Percentiles rank a stretch among this genome's conserved stretches.
These are phyloP conservation scores for Apiospora malaysiana DNA, from an alignment of 2,329 filamentous ascomycete genomes.

Conservation along the genomic window DNA sequence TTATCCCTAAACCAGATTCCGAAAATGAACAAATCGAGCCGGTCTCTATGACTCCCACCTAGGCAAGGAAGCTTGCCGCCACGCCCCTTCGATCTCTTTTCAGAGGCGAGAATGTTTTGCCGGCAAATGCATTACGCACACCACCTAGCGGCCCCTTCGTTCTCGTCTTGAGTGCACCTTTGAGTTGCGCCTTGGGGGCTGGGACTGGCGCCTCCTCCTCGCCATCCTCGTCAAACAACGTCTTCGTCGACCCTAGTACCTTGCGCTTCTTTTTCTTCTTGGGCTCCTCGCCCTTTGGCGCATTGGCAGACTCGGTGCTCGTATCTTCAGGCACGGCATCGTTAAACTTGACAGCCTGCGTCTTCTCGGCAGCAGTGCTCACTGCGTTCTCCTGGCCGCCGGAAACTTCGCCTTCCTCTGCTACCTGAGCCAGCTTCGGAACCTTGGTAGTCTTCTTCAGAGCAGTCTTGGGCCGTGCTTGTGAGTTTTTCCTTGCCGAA, in stretches of 20 bases:
- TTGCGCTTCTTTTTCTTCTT: slow-evolving; percentile 75
- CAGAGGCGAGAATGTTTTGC: slow-evolving; percentile 69
- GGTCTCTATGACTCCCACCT: slow-evolving; percentile 27
- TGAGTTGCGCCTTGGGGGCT: slow-evolving; percentile 36
- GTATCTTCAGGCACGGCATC: slow-evolving; percentile 35
- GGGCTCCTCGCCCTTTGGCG: slow-evolving; percentile 44
- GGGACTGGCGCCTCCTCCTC: slow-evolving; percentile 51
- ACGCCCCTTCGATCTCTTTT: slow-evolving; percentile 72
- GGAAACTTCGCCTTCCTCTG: slow-evolving; percentile 42
- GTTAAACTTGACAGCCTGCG: slow-evolving; percentile 41
- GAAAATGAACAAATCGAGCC: slow-evolving; percentile 6
- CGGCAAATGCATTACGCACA: slow-evolving; percentile 55
- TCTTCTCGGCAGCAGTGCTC: slow-evolving; percentile 33
- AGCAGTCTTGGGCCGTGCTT: slow-evolving; percentile 39
- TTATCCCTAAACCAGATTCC: neutral
- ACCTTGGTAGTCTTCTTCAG: slow-evolving; percentile 38
- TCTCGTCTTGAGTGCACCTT: slow-evolving; percentile 31
- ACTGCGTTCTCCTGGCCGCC: slow-evolving; percentile 21
- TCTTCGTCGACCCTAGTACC: slow-evolving; percentile 68
- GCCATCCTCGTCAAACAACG: slow-evolving; percentile 71
- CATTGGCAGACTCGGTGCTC: slow-evolving; percentile 31
- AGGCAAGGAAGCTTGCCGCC: slow-evolving; percentile 65
- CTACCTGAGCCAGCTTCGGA: slow-evolving; percentile 45
- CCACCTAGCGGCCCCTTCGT: slow-evolving; percentile 47
- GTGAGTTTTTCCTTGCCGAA: slow-evolving; percentile 52